Evolutionary conservation across 202 grass and related monocot genomes (phyloP), one percentile per base, ranked within the genome.

Genomic region (Zoysia matrella): DNA sequence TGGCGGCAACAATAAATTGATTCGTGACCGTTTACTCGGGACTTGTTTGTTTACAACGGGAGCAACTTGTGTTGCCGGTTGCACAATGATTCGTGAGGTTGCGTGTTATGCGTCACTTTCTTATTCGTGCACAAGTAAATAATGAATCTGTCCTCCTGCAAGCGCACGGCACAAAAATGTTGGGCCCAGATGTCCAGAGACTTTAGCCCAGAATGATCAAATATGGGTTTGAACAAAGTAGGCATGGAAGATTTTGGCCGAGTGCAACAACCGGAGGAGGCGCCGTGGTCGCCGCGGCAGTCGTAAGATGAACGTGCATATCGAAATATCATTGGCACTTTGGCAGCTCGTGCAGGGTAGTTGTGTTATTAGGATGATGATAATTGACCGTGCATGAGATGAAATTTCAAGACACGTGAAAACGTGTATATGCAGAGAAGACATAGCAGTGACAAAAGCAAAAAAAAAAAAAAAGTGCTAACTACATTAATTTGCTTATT

Each of bases 1-100:
- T 56, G 54, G 43, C 55, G 65, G 74, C 83, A 75, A 15, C 47
- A 43, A 86, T 83, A 83, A 90, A 79, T 73, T 79, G 88, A 86
- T 83, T 14, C 67, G 54, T 83, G 88, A 90, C 79, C 83, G 5
- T 83, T 86, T 74, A 70, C 67, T 77, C 1, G 13, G 65, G 40
- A 42, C 47, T 46, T 67, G 66, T 48, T 85, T 74, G 52, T 74
- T 83, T 71, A 71, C 47, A 50, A 39, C 1, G 76, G 42, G 56
- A 52, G 60, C 73, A 68, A 52, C 78, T 77, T 58, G 83, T 41
- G 52, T 77, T 50, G 83, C 22, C 49, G 7, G 52, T 11, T 14
- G 68, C 74, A 72, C 78, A 53, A 86, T 82, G 73, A 68, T 82
- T 77, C 72, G 48, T 36, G 11, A 82, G 46, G 65, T 18, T 14